These are phyloP conservation scores for Rhynchospora breviuscula DNA, from an alignment of 176 grass and related monocot species.

Conservation along the genomic window DNA sequence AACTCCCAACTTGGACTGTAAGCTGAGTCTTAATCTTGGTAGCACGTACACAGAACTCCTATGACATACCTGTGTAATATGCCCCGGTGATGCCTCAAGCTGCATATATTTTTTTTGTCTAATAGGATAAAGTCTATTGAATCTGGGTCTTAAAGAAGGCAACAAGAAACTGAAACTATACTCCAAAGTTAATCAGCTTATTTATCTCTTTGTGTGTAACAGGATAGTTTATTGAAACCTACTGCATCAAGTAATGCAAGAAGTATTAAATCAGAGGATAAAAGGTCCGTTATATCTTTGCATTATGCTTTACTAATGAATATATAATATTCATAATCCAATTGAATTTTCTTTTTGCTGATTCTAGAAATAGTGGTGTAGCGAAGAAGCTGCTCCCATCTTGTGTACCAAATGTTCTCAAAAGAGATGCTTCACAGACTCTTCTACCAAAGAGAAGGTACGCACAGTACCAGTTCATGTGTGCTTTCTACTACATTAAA, in stretches of 20 bases:
- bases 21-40: not conserved
- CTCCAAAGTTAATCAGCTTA: not conserved
- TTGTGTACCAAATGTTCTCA: not conserved
- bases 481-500: not conserved
- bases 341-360: not conserved
- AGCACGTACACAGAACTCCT: no score
- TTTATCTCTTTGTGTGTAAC: not conserved
- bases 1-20: not conserved
- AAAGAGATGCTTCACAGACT: conserved; percentile 13
- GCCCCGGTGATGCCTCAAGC: no score
- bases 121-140: not conserved
- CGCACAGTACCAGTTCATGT: not conserved
- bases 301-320: not conserved
- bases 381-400: not conserved
- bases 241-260: conserved; percentile 26
- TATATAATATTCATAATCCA: not conserved
- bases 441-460: conserved; percentile 16
- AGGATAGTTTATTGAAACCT: conserved; percentile 26
- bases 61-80: no score
- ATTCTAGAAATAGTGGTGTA: not conserved
- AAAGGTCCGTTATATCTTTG: conserved; percentile 12
- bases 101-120: no score
- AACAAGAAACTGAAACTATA: not conserved
- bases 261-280: not conserved
- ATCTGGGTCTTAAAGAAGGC: not conserved